Base-by-base conservation (phyloP, 2,329 filamentous ascomycete genomes). In the Colletotrichum magnum region DNA sequence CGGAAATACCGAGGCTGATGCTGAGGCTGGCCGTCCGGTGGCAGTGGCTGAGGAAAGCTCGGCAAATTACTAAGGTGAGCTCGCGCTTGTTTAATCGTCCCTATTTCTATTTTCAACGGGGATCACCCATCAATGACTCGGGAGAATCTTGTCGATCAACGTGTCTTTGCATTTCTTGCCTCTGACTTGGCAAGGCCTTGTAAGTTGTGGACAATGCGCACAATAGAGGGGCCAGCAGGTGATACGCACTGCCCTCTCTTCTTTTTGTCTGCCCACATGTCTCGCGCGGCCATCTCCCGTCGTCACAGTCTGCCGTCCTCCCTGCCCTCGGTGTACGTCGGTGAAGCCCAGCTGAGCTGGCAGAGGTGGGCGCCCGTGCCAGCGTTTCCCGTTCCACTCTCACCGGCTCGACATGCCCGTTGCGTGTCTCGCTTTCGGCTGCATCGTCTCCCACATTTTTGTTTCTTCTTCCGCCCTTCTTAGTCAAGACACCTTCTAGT, bases 121-220 rank as follows among this genome's bases (percentile, higher is more conserved):
- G 62, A 36, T 69, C 48, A 67, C 51, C 67, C 62, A 67, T 66
- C 13, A 24, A 50, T 67, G 56, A 69, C 56, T 67, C 67, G 67
- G 62, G 67, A 60, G 51, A 61, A 67, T 69, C 67, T 32, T 50
- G 67, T 69, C 67, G 67, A 69, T 69, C 67, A 57, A 24, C 43
- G 51, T 32, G 36, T n/a, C 50, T 69, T 28, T 57, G 54, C 26
- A 26, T 61, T 47, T 39, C 51, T 39, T 43, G 32, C 32, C 21
- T 18, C 18, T 28, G 54, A 21, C 56, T 69, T 61, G 62, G 62
- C 62, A 57, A 45, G 58, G 48, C 32, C 21, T 51, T 66, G 52
- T 43, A 32, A 51, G 12, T 57, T 48, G 41, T 39, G 43, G 48
- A 69, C 67, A 69, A 69, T 67, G 62, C 67, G 51, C 51, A 67